Conservation (phyloP, 1,284 basidiomycete genomes). For the Cutaneotrichosporon cutaneum region DNA sequence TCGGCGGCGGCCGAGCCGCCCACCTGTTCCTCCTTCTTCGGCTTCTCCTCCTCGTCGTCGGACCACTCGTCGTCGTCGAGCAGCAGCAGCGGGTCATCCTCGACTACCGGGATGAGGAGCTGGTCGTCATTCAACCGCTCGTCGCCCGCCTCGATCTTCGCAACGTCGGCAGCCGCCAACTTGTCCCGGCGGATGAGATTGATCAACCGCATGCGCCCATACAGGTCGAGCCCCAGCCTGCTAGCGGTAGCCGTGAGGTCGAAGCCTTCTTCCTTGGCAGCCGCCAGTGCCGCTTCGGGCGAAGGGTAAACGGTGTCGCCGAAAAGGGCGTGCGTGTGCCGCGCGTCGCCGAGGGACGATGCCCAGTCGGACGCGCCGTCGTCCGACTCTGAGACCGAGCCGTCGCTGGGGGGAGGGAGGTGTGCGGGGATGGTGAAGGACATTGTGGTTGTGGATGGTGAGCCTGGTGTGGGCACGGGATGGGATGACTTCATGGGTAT, state of each 20-base stretch:
- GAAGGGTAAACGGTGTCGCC: constrained; percentile 65
- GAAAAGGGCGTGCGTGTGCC: constrained; percentile 72
- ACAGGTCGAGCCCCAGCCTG: constrained; percentile 59
- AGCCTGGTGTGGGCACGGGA: neutral
- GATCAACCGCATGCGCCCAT: constrained; percentile 73
- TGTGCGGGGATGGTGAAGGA: constrained; percentile 23
- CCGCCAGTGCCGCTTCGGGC: constrained; percentile 62
- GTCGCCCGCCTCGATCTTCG: constrained; percentile 15
- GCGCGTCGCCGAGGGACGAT: constrained; percentile 42
- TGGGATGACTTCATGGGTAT: neutral
- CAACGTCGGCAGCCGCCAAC: constrained; percentile 4
- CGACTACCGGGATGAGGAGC: constrained; percentile 72
- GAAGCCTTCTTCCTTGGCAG: constrained; percentile 63
- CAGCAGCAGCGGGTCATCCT: constrained; percentile 82
- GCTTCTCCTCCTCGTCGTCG: constrained; percentile 55
- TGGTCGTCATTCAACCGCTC: constrained; percentile 64
- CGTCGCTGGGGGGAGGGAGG: constrained; percentile 21
- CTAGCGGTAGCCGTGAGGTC: constrained; percentile 32
- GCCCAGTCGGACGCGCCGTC: constrained; percentile 48
- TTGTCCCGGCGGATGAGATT: constrained; percentile 75
- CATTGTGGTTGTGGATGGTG: constrained; percentile 13
- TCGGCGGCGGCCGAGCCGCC: constrained; percentile 54
- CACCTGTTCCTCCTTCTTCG: constrained; percentile 20
- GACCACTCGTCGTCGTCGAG: constrained; percentile 68
- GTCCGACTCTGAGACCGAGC: constrained; percentile 27